Percentiles rank a stretch among this genome's conserved stretches.
These are phyloP conservation scores for Dipodascopsis tothii DNA, from an alignment of 805 yeast species.

Conservation along the genomic window DNA sequence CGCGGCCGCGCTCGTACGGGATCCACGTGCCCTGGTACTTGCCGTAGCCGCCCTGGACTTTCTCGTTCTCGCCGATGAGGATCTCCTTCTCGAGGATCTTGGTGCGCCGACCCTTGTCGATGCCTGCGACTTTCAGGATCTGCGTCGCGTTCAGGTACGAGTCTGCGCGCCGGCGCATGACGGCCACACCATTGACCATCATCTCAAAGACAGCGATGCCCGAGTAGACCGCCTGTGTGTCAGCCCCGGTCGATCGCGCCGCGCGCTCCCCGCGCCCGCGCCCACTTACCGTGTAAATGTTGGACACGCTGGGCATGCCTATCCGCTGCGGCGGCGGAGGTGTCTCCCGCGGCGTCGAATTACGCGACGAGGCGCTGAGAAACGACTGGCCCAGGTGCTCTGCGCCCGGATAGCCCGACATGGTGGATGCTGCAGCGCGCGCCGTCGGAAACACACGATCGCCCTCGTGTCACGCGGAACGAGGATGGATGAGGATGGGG, in stretches of 20 bases:
- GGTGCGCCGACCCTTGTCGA: slow-evolving; percentile 57
- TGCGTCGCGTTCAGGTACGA: slow-evolving; percentile 68
- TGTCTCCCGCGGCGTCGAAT: slow-evolving; percentile 18
- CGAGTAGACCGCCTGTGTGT: slow-evolving; percentile 47
- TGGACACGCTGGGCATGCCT: background rate
- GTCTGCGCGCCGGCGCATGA: slow-evolving; percentile 59
- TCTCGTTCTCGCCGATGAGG: slow-evolving; percentile 57
- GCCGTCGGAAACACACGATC: no score
- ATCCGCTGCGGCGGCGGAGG: slow-evolving; percentile 17
- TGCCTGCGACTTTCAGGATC: slow-evolving; percentile 58
- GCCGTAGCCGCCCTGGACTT: slow-evolving; percentile 69
- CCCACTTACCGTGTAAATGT: slow-evolving; percentile 15
- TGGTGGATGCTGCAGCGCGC: no score
- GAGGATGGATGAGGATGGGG: no score
- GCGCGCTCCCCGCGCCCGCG: no score
- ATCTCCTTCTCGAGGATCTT: slow-evolving; percentile 58
- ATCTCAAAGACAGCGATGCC: slow-evolving; percentile 55
- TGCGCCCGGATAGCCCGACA: no score
- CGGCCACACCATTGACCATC: slow-evolving; percentile 53
- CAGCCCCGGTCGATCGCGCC: background rate
- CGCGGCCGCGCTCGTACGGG: slow-evolving; percentile 36
- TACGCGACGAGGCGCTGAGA: slow-evolving; percentile 7
- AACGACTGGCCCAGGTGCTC: background rate
- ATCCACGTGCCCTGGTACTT: slow-evolving; percentile 72
- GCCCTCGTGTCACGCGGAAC: no score